phyloP scores from a whole-genome alignment of 768 basidiomycete genomes.

The Mycena venus region DNA sequence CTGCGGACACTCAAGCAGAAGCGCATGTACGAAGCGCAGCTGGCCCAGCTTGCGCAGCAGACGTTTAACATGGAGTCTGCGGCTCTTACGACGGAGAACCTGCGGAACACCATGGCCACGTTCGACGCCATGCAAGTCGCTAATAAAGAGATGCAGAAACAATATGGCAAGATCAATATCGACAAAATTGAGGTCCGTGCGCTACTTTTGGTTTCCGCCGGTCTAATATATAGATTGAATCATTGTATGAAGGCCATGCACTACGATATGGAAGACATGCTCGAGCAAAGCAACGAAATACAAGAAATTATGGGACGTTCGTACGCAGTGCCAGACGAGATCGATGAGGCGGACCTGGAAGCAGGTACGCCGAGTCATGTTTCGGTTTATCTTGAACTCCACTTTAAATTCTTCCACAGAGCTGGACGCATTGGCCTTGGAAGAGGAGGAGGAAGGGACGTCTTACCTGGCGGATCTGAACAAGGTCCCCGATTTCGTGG shows the following conservation, averaged over 20 bases:
- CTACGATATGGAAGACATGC: constrained; percentile 96
- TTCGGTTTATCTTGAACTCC: not conserved
- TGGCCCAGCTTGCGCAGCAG: constrained; percentile 92
- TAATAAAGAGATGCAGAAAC: constrained; percentile 96
- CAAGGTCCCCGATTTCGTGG: constrained; percentile 93
- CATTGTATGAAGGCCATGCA: constrained; percentile 81
- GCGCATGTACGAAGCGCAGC: constrained; percentile 94
- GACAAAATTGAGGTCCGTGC: constrained; percentile 94
- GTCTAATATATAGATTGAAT: not conserved
- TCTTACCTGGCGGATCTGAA: constrained; percentile 91
- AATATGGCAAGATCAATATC: constrained; percentile 97
- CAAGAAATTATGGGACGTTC: constrained; percentile 94
- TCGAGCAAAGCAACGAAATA: constrained; percentile 98
- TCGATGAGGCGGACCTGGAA: constrained; percentile 97
- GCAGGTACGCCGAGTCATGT: constrained; percentile 70
- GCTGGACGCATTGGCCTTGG: constrained; percentile 92
- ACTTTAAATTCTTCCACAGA: constrained; percentile 64
- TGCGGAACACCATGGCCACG: constrained; percentile 99
- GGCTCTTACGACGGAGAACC: constrained; percentile 95
- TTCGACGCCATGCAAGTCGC: constrained; percentile 96
- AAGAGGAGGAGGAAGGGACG: constrained; percentile 91
- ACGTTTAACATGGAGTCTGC: constrained; percentile 99
- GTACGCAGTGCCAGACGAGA: constrained; percentile 96
- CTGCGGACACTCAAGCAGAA: constrained; percentile 94
- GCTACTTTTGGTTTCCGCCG: not conserved